Evolutionary conservation across 2,329 filamentous ascomycete genomes (phyloP).

Genomic region (Neofusicoccum kwambonambiense): DNA sequence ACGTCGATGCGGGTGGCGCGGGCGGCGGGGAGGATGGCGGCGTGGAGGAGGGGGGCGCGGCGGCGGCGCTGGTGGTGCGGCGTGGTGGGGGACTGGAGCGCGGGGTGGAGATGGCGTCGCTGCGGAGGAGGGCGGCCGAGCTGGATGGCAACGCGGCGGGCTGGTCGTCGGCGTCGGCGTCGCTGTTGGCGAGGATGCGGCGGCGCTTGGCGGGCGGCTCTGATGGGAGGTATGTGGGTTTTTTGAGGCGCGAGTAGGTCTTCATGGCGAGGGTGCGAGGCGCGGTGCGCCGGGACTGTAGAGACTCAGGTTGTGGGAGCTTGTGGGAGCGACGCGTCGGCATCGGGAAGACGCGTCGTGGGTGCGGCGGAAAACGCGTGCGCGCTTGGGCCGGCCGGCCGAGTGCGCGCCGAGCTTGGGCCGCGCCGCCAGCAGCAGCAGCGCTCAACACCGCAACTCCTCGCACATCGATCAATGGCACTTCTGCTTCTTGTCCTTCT

Average conservation of each 20-base stretch:
- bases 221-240: conserved; percentile 29
- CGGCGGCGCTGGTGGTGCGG: neutral
- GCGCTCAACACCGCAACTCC: too few species aligned
- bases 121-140: neutral
- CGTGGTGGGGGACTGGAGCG: conserved; percentile 28
- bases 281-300: neutral
- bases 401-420: too few species aligned
- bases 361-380: neutral
- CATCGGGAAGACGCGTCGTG: conserved; percentile 11
- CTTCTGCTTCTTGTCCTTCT: too few species aligned
- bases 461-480: too few species aligned
- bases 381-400: too few species aligned
- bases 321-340: too few species aligned
- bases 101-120: conserved; percentile 18
- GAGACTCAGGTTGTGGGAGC: too few species aligned
- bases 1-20: conserved; percentile 42
- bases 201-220: conserved; percentile 37
- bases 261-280: conserved; percentile 21
- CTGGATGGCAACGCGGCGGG: neutral
- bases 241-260: conserved; percentile 38
- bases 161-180: neutral
- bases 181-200: conserved; percentile 26
- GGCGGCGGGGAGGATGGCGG: conserved; percentile 45
- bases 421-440: too few species aligned
- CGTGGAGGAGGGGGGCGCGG: neutral